Evolutionary conservation across 1,284 basidiomycete genomes (phyloP), one percentile per base, ranked within the genome.

Genomic region (Trichosporon sp.): DNA sequence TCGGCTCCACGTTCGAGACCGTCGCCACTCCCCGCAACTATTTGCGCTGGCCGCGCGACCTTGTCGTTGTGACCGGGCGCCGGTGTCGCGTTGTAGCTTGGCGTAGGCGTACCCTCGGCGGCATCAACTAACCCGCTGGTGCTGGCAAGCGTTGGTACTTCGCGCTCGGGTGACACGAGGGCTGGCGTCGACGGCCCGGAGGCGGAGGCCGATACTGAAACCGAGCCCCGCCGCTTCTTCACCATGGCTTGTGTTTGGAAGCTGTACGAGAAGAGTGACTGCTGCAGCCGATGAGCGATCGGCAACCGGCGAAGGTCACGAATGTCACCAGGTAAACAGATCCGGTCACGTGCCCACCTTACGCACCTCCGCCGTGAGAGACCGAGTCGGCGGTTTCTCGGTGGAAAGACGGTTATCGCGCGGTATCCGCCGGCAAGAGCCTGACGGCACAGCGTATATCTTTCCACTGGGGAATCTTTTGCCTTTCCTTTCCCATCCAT

Each of bases 1-100:
- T 83, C 82, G 42, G 80, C 81, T 9, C 81, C 81, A 23, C 64
- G 64, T 3, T 66, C 77, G 0, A 34, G 15, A 0, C 80, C 80
- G 68, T 82, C 82, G 1, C 78, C 80, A 35, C 68, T 74, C 1
- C 80, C 81, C 2, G 74, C 68, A 0, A 79, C 74, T 6, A 78
- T 69, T 0, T 56, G 70, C 1, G 77, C 75, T 13, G 47, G 65
- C 65, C 67, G 71, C 2, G 75, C 74, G 3, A 68, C 64, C 1
- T 62, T 67, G n/a, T 76, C 75, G 6, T 66, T 68, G 2, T 68
- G 68, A 7, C 62, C 64, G 1, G 71, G 71, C 1, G 73, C 72
- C 0, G 75, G 75, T 3, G 75, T 79, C 4, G 70, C 68, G 63
- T 70, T 66, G 11, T 66, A 65, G 58, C 68, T 70, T 21, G 64